Evolutionary conservation across 2,329 filamentous ascomycete genomes (phyloP).

Genomic region (Canariomyces notabilis): DNA sequence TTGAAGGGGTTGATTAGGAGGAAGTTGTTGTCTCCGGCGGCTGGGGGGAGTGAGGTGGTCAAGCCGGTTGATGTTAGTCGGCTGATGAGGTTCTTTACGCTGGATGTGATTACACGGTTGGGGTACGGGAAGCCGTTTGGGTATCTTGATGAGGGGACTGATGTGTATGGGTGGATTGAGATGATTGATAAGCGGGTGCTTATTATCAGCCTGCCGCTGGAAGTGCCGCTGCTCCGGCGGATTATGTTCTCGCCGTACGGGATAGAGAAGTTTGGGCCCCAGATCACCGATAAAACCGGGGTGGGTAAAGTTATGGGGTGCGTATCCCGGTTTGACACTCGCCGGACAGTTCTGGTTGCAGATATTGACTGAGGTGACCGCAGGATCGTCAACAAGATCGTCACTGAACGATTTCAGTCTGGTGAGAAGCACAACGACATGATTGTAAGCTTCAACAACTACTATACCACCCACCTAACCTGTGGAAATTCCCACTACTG

Average conservation of each 20-base stretch:
- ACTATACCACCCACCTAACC: not conserved
- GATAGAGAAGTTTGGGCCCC: constrained; percentile 33
- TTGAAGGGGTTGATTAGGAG: constrained; percentile 37
- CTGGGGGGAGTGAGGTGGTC: constrained; percentile 10
- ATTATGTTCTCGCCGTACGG: constrained; percentile 30
- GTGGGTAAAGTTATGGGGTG: constrained; percentile 29
- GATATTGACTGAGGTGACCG: not conserved
- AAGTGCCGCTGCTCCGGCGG: constrained; percentile 38
- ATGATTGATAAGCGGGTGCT: constrained; percentile 24
- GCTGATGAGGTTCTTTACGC: constrained; percentile 42
- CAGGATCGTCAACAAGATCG: constrained; percentile 40
- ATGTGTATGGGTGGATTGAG: constrained; percentile 40
- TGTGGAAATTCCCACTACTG: not conserved
- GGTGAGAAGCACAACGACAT: constrained; percentile 31
- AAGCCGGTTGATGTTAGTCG: constrained; percentile 39
- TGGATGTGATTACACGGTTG: constrained; percentile 47
- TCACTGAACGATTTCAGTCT: constrained; percentile 38
- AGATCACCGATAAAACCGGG: constrained; percentile 30
- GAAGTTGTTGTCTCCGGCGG: constrained; percentile 31
- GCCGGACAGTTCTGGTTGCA: not conserved
- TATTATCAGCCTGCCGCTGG: constrained; percentile 19
- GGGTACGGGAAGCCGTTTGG: constrained; percentile 45
- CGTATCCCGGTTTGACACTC: not conserved
- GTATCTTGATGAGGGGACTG: constrained; percentile 38
- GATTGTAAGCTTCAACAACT: not conserved